Base-by-base conservation (phyloP, 2,329 filamentous ascomycete genomes). In the Ophiostoma novo-ulmi region DNA sequence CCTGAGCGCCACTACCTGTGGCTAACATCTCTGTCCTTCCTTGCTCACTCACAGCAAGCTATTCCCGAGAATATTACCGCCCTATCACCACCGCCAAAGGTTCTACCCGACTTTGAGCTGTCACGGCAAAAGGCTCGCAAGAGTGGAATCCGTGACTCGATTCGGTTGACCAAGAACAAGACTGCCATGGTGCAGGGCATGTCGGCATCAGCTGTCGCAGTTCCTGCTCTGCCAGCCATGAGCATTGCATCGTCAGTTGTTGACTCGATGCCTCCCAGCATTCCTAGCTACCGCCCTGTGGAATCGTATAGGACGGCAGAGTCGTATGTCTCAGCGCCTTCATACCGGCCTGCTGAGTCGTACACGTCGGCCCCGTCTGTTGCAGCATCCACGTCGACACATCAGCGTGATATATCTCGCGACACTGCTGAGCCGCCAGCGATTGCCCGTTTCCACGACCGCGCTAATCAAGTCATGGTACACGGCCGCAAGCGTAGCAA, bases 1-100 rank as follows among this genome's bases (percentile, higher is more conserved):
- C 83, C 89, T 44, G 95, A 98, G 74, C 89, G 95, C 20, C 95
- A 99, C 79, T 97, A 96, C 77, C 82, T 97, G 67, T 99, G 95
- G 95, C 83, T 99, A 71, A 97, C 93, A 26, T 93, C 95, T 0
- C 83, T 99, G 26, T 97, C 94, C 0, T 99, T 98, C 86, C 84
- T 99, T 41, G 94, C 94, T 14, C 93, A 97, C 78, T 97, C 94
- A 0, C 88, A 90, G 20, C 90, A 94, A 76, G 89, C 90, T 0
- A 85, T 94, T 5, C 91, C 92, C 1, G 92, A 95, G 69, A 87
- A 93, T 20, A 82, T 89, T 3, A 78, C 86, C 17, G 79, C 83
- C 10, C 84, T 86, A 7, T 81, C 84, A 31, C 83, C 85, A 10
- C 84, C 65, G 17, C 71, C 71, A 5, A 84, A 81, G 77, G 80